A percentile compares a stretch with the other conserved stretches of the same genome.
Conservation (phyloP, 2,329 filamentous ascomycete species). For the Colletotrichum plurivorum region DNA sequence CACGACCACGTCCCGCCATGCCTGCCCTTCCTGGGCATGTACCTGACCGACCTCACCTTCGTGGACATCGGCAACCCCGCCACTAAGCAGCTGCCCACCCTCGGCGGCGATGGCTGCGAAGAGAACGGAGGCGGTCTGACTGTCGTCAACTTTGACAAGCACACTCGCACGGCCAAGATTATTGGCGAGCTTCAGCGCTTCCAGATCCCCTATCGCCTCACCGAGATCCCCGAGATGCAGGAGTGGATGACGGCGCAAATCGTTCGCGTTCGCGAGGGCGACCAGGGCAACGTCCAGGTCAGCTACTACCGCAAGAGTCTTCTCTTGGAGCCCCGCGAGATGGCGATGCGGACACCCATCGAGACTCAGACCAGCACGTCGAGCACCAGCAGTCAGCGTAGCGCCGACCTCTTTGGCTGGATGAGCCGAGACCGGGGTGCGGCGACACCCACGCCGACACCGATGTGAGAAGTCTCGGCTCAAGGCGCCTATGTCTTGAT, state of each 20-base stretch:
- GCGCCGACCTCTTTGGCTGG: slow-evolving; percentile 64
- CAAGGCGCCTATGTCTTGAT: slow-evolving; percentile 5
- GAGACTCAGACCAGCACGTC: slow-evolving; percentile 42
- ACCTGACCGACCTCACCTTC: slow-evolving; percentile 95
- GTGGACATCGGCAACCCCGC: slow-evolving; percentile 94
- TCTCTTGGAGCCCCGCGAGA: slow-evolving; percentile 83
- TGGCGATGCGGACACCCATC: slow-evolving; percentile 49
- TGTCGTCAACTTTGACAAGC: slow-evolving; percentile 98
- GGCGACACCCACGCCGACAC: slow-evolving; percentile 32
- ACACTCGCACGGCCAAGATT: slow-evolving; percentile 93
- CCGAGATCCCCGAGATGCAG: slow-evolving; percentile 88
- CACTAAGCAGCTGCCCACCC: slow-evolving; percentile 78
- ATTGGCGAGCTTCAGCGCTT: slow-evolving; percentile 96
- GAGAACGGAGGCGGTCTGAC: slow-evolving; percentile 77
- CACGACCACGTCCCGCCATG: slow-evolving; percentile 92
- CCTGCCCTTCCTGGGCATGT: slow-evolving; percentile 95
- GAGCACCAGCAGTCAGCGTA: slow-evolving; percentile 46
- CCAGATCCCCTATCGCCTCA: slow-evolving; percentile 91
- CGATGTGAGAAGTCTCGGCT: slow-evolving; percentile 20
- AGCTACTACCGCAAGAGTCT: slow-evolving; percentile 86
- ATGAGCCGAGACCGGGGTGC: slow-evolving; percentile 62
- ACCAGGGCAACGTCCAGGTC: slow-evolving; percentile 70
- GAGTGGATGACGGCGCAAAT: slow-evolving; percentile 92
- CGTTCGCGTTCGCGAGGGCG: slow-evolving; percentile 76
- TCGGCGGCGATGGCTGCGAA: slow-evolving; percentile 60